Conservation (phyloP, 345 rosid species). For the Firmiana major region DNA sequence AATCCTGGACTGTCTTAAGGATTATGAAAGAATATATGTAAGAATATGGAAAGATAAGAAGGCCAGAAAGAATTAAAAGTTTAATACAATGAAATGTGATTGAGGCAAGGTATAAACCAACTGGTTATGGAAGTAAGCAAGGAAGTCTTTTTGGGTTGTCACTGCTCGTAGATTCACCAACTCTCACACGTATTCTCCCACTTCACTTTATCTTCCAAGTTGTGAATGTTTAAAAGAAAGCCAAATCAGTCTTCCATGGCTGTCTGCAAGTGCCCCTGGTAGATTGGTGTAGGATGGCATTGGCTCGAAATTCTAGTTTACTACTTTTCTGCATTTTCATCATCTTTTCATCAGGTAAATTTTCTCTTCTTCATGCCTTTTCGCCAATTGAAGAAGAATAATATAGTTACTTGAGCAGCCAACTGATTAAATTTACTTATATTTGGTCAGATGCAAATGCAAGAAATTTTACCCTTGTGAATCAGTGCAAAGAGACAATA, state of each 20-base stretch:
- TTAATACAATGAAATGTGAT: background rate
- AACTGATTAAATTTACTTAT: background rate
- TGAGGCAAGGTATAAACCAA: constrained; percentile 23
- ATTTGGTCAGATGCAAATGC: constrained; percentile 15
- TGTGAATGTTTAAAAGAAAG: background rate
- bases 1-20: background rate
- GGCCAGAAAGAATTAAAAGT: background rate
- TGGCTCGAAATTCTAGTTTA: constrained; percentile 13
- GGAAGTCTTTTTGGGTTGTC: constrained; percentile 18
- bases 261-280: background rate
- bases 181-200: constrained; percentile 28
- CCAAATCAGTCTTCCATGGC: background rate
- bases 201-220: background rate
- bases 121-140: constrained; percentile 22
- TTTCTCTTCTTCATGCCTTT: background rate
- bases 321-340: constrained; percentile 7
- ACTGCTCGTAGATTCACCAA: constrained; percentile 20
- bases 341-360: constrained; percentile 25
- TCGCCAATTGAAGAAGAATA: background rate
- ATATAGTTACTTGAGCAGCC: no score
- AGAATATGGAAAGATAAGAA: background rate
- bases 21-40: background rate
- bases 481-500: constrained; percentile 54
- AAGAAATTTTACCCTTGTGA: constrained; percentile 43
- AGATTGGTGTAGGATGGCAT: background rate